Conservation (phyloP, 805 yeast species). For the Hanseniaspora lindneri region DNA sequence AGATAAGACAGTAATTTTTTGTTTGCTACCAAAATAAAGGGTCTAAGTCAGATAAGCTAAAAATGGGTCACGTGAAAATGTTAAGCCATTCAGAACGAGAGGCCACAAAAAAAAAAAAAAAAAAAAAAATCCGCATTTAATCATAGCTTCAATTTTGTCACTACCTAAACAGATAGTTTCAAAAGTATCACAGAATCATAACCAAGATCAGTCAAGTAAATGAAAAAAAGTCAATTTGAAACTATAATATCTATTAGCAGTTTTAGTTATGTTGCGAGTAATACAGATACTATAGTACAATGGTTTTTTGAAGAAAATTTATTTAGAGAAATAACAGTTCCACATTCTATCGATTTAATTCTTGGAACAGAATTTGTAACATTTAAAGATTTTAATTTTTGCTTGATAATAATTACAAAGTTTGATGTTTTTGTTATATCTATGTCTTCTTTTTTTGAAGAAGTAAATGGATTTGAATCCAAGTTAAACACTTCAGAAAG, state of each 20-base stretch:
- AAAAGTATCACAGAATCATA: background rate
- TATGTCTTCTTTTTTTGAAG: too few relatives aligned
- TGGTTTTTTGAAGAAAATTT: background rate
- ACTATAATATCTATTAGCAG: background rate
- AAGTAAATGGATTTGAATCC: too few relatives aligned
- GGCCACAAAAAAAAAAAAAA: background rate
- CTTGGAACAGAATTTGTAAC: background rate
- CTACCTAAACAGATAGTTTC: background rate
- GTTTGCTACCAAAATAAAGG: too few relatives aligned
- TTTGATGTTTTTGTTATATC: background rate
- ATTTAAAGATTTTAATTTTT: background rate
- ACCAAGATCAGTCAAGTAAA: background rate
- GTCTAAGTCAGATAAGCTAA: too few relatives aligned
- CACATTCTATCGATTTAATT: background rate
- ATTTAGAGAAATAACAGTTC: background rate
- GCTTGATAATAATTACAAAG: background rate
- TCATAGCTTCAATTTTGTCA: too few relatives aligned
- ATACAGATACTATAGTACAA: background rate
- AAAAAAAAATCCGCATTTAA: too few relatives aligned
- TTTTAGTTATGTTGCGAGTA: background rate
- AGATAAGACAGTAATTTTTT: too few relatives aligned
- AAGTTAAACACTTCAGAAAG: too few relatives aligned
- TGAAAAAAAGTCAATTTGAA: background rate
- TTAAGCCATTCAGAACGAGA: background rate
- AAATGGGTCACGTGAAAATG: too few relatives aligned